Conservation (phyloP, 306 rosid genomes). For the Corylus heterophylla region DNA sequence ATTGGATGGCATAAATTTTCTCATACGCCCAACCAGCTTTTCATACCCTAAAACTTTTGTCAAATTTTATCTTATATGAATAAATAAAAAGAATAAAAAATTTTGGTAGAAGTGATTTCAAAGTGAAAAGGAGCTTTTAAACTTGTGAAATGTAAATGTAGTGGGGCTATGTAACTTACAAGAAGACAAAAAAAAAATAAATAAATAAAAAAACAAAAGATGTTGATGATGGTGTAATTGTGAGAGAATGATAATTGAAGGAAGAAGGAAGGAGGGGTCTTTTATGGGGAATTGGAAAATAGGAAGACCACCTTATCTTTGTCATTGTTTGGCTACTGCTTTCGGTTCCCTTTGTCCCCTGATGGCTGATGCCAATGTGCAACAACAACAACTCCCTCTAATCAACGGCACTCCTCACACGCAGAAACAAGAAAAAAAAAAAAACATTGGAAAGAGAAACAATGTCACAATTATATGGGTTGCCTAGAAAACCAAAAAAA, state of each 20-base stretch:
- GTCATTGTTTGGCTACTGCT: conserved; percentile 49
- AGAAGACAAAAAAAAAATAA: not conserved
- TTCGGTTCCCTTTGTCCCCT: conserved; percentile 51
- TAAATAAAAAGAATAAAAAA: not conserved
- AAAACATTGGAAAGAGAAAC: not conserved
- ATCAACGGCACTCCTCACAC: conserved; percentile 24
- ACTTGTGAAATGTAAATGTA: not conserved
- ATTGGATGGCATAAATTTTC: not conserved
- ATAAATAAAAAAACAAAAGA: conserved; percentile 18
- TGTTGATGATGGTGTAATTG: not conserved
- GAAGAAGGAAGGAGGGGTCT: not conserved
- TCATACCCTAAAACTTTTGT: not conserved
- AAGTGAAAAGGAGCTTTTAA: conserved; percentile 6
- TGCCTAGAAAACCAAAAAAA: too few relatives aligned
- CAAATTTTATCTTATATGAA: not conserved
- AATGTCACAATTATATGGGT: not conserved
- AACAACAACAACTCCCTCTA: not conserved
- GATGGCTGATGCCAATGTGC: conserved; percentile 38
- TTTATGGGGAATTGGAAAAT: conserved; percentile 39
- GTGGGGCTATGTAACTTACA: too few relatives aligned
- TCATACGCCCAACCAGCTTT: not conserved
- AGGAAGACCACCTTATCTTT: conserved; percentile 33
- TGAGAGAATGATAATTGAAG: conserved; percentile 14
- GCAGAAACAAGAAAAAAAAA: not conserved
- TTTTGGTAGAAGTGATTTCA: not conserved